Evolutionary conservation across 1,139 yeast genomes (phyloP).

Genomic region (Geotrichum histeridarum): DNA sequence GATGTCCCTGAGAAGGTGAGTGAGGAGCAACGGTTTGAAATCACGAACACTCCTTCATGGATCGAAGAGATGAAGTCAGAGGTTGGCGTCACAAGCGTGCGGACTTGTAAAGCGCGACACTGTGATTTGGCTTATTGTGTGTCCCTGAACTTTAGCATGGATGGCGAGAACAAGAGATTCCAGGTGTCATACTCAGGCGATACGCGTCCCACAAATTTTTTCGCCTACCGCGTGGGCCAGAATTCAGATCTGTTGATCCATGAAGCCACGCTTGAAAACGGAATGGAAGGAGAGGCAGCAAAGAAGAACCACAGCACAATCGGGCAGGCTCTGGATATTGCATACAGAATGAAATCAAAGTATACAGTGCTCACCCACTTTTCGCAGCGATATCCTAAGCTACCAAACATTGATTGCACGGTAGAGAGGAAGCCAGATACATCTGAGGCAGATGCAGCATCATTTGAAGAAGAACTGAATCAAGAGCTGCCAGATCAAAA

Average conservation of each 20-base stretch:
- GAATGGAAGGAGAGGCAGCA: conserved; percentile 71
- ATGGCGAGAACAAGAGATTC: conserved; percentile 39
- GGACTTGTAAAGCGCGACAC: conserved; percentile 74
- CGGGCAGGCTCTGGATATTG: conserved; percentile 74
- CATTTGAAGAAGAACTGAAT: background rate
- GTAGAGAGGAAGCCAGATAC: conserved; percentile 23
- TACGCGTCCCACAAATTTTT: conserved; percentile 73
- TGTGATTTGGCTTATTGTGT: conserved; percentile 81
- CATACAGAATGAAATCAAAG: conserved; percentile 65
- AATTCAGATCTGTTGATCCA: conserved; percentile 78
- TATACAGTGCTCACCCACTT: conserved; percentile 81
- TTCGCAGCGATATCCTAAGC: conserved; percentile 79
- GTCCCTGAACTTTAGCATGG: conserved; percentile 45
- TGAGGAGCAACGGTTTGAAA: background rate
- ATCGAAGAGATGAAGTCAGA: conserved; percentile 4
- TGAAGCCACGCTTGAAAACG: conserved; percentile 88
- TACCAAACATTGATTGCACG: conserved; percentile 45
- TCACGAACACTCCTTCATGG: conserved; percentile 6
- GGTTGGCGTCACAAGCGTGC: conserved; percentile 32
- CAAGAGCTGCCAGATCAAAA: background rate
- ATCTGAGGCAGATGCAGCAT: conserved; percentile 13
- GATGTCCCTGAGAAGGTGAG: background rate
- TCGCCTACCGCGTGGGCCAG: conserved; percentile 55
- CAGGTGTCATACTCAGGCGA: conserved; percentile 90
- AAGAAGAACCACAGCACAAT: conserved; percentile 86